Evolutionary conservation across 768 basidiomycete species (phyloP), one percentile per base, ranked within the genome.

Genomic region (Amanita subjunquillea): DNA sequence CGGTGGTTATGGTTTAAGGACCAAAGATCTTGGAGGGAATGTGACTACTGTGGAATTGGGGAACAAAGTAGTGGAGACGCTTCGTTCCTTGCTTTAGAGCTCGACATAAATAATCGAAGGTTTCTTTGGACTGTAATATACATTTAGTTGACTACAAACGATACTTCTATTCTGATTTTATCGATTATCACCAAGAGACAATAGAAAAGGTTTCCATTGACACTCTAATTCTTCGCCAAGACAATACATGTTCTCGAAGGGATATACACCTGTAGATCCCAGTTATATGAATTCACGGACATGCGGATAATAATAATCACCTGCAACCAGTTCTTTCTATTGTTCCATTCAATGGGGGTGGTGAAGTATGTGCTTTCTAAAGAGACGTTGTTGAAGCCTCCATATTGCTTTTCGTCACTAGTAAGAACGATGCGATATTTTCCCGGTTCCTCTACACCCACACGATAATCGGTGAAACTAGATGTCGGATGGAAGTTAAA

Each of bases 401-500:
- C 95, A 59, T 91, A 97, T 42, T 73, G 69, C 64, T 81, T 80
- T 65, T 95, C 91, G 63, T 99, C 96, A 58, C 83, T 91, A 55
- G 75, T 83, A 48, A 99, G 71, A 3, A 91, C 71, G 56, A 91
- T 77, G 46, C 70, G 73, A 68, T 98, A 98, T 67, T 93, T 83
- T 8, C 96, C 96, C 25, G 87, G 69, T 46, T 68, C 77, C 34
- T 97, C 85, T 20, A 95, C 80, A 4, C 96, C 96, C 48, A 98
- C 84, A 44, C 93, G 83, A 68, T 97, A 99, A 67, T 97, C 92
- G 42, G 83, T 81, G 72, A 83, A 99, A 55, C 92, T 95, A 38
- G 88, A 67, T n/a, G 78, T 80, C 4, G 91, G 84, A 72, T 97
- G 84, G 77, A 98, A 95, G 70, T 99, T 98, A 79, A 96, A 98